Evolutionary conservation across 2,329 filamentous ascomycete species (phyloP), one percentile per base, ranked within the genome.

Genomic region (Cytospora paraplurivora): DNA sequence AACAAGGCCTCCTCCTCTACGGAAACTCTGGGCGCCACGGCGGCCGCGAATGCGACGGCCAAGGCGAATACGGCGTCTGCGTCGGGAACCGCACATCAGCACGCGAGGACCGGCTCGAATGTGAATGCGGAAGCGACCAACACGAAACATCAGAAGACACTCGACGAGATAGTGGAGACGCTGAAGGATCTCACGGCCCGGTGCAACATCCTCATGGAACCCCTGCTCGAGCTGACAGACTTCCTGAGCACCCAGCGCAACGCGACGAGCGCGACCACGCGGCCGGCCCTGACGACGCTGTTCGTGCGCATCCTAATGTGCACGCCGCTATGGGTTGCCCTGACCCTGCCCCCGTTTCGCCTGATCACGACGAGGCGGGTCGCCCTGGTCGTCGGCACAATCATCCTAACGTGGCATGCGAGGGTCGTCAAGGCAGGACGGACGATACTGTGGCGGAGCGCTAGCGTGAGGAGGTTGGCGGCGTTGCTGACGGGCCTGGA

Each of bases 81-180:
- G 17, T 64, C 62, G 10, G 60, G 62, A 13, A 65, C 59, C 7
- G 60, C 68, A 19, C 51, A 67, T 66, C 19, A 68, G 67, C 21
- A 82, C 84, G 67, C 74, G 76, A 61, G 74, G 79, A n/a, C 77
- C 76, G 21, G 73, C 76, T 41, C 83, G 81, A 44, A 10, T 17
- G 38, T 83, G 81, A 44, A 10, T 17, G 7, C 44, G 10, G 91
- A 92, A 70, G 73, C 77, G 17, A 85, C 83, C 7, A 87, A 84
- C 66, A 89, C 88, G 50, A 88, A 89, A 65, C 91, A 95, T 71
- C 92, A 97, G 72, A 97, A 97, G 80, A 97, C 93, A 57, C 78
- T 99, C 59, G 95, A 99, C 74, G 95, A 99, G 78, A 99, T 99
- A 66, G 91, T 99, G 62, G 93, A 98, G 70, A 96, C 92, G 0